Evolutionary conservation across 2,329 filamentous ascomycete species (phyloP).

Genomic region (Ilyonectria mors-panacis): DNA sequence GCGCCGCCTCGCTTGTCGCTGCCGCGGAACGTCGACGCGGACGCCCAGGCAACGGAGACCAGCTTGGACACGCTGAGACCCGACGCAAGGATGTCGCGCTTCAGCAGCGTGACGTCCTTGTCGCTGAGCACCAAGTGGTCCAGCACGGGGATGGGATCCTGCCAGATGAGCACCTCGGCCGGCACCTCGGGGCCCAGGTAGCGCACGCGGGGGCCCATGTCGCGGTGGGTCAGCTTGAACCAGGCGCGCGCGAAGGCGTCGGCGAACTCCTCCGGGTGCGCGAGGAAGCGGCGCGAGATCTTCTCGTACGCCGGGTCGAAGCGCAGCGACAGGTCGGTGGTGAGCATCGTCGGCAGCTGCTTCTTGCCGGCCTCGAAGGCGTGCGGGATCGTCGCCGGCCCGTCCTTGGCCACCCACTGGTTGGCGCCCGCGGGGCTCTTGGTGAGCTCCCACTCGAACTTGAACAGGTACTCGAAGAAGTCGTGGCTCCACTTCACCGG

Average conservation of each 20-base stretch:
- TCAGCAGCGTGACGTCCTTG: conserved; percentile 74
- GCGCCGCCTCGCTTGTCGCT: conserved; percentile 87
- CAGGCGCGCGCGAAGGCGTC: conserved; percentile 82
- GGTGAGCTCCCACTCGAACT: conserved; percentile 82
- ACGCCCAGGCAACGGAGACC: conserved; percentile 77
- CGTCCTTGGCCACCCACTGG: conserved; percentile 83
- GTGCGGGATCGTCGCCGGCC: conserved; percentile 78
- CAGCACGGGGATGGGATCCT: conserved; percentile 77
- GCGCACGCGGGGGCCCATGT: conserved; percentile 79
- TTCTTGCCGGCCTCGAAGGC: conserved; percentile 78
- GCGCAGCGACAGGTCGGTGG: conserved; percentile 81
- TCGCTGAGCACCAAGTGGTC: conserved; percentile 73
- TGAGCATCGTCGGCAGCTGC: conserved; percentile 81
- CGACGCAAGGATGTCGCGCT: conserved; percentile 76
- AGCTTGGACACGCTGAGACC: conserved; percentile 74
- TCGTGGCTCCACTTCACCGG: conserved; percentile 77
- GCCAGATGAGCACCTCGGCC: conserved; percentile 79
- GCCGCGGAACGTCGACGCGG: conserved; percentile 80
- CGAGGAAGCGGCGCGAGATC: conserved; percentile 79
- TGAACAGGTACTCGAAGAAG: conserved; percentile 84
- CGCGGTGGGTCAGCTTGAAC: conserved; percentile 89
- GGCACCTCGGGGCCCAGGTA: conserved; percentile 84
- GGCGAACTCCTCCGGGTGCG: conserved; percentile 77
- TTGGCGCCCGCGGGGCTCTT: conserved; percentile 83
- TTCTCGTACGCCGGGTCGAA: conserved; percentile 84